Percentiles rank a stretch among this genome's conserved stretches.
Conservation (phyloP, 305 asterid species). For the Ajuga reptans region DNA sequence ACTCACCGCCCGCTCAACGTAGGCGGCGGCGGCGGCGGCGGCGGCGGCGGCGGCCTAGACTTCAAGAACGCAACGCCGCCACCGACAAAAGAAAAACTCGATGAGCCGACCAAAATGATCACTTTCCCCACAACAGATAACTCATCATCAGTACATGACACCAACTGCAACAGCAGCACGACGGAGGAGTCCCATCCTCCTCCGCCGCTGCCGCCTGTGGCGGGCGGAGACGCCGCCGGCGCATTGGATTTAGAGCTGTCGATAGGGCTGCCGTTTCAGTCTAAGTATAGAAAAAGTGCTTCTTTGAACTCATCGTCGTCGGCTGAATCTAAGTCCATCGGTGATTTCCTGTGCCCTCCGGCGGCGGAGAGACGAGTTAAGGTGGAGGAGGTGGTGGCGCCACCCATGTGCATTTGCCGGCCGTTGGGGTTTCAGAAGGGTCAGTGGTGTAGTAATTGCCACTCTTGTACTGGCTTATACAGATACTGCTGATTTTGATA, state of each 20-base stretch:
- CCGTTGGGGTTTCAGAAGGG: slow-evolving; percentile 40
- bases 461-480: slow-evolving; percentile 31
- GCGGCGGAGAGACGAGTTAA: slow-evolving; percentile 8
- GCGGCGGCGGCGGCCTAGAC: slow-evolving; percentile 23
- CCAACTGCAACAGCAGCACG: slow-evolving; percentile 49
- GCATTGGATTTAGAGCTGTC: slow-evolving; percentile 53
- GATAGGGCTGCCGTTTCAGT: slow-evolving; percentile 51
- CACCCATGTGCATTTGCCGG: slow-evolving; percentile 44
- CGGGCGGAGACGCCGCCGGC: slow-evolving; percentile 14
- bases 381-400: slow-evolving; percentile 21
- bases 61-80: slow-evolving; percentile 30
- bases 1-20: slow-evolving; percentile 50
- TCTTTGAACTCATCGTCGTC: slow-evolving; percentile 27
- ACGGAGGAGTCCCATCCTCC: slow-evolving; percentile 38
- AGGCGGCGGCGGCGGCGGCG: slow-evolving; percentile 12
- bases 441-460: slow-evolving; percentile 48
- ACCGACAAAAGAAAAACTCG: neutral
- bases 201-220: slow-evolving; percentile 2
- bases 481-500: slow-evolving; percentile 28
- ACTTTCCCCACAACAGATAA: slow-evolving; percentile 21
- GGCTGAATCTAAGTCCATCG: slow-evolving; percentile 32
- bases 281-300: slow-evolving; percentile 25
- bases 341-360: slow-evolving; percentile 28
- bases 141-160: slow-evolving; percentile 33
- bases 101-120: slow-evolving; percentile 14